phyloP scores from a whole-genome alignment of 768 basidiomycete species.

The Calocera viscosa region DNA sequence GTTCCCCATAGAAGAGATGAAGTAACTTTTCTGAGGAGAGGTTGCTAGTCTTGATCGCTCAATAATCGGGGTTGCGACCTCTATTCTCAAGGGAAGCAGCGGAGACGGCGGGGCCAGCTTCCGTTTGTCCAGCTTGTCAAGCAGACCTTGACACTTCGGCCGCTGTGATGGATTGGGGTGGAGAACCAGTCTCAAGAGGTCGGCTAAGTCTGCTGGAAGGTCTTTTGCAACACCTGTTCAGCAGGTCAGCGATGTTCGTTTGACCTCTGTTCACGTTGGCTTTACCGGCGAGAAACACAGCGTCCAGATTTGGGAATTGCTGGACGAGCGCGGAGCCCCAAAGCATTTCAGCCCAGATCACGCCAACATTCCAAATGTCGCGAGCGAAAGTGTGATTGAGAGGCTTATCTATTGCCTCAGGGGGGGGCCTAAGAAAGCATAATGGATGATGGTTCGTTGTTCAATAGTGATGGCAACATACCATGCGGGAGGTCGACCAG shows the following conservation, averaged over 20 bases:
- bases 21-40: background rate
- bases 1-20: background rate
- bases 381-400: background rate
- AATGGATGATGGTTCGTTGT: background rate
- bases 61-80: background rate
- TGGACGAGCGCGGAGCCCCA: background rate
- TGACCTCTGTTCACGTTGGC: background rate
- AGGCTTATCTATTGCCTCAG: background rate
- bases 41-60: background rate
- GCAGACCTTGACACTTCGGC: background rate
- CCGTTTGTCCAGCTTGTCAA: background rate
- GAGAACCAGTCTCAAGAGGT: background rate
- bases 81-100: background rate
- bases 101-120: background rate
- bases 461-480: background rate
- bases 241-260: background rate
- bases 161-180: constrained; percentile 1
- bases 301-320: background rate
- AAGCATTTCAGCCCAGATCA: background rate
- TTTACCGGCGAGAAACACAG: background rate
- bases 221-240: background rate
- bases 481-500: background rate
- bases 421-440: background rate
- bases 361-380: background rate
- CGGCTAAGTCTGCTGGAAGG: background rate